phyloP scores from a whole-genome alignment of 345 rosid species.

The Populus nigra region DNA sequence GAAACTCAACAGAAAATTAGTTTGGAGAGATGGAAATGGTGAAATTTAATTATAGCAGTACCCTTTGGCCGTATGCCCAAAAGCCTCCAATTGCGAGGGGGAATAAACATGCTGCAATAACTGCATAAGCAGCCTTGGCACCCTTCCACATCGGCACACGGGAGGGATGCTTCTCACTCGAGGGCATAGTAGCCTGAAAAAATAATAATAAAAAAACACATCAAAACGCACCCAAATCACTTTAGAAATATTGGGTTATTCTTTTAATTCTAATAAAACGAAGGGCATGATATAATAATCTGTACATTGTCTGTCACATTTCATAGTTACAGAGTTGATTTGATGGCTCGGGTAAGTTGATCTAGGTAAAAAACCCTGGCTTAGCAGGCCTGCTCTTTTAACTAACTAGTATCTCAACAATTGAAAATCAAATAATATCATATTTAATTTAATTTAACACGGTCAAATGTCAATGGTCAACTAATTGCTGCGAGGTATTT shows the following conservation, averaged over 20 bases:
- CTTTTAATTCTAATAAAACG: neutral
- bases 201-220: neutral
- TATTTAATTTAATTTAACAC: neutral
- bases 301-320: neutral
- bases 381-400: no score
- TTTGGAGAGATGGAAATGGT: neutral
- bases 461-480: neutral
- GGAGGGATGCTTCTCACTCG: constrained; percentile 34
- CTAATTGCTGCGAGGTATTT: neutral
- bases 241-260: neutral
- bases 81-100: constrained; percentile 42
- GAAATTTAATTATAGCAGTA: neutral
- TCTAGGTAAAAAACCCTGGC: no score
- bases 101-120: constrained; percentile 32
- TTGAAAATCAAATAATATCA: neutral
- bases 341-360: no score
- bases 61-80: constrained; percentile 42
- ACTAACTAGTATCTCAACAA: neutral
- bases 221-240: neutral
- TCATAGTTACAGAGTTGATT: neutral
- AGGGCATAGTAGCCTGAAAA: constrained; percentile 43
- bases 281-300: neutral
- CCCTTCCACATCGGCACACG: constrained; percentile 44
- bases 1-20: neutral
- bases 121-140: constrained; percentile 28